Base-by-base conservation (phyloP, 2,329 filamentous ascomycete species). In the Colletotrichum tropicicola region DNA sequence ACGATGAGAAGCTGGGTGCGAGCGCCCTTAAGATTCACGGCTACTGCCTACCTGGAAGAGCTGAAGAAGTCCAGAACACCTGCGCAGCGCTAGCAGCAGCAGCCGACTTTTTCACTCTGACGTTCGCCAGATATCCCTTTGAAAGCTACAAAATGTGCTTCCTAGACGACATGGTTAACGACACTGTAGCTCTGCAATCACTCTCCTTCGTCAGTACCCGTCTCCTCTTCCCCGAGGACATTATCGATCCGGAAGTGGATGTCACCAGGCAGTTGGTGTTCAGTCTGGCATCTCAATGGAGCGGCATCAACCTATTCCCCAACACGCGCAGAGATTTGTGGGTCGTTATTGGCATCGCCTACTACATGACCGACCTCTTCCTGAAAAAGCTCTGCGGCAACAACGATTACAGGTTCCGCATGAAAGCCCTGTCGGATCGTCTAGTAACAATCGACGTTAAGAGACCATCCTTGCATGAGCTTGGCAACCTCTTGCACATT, bases 361-460 rank as follows among this genome's bases (percentile, higher is more conserved):
- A 95, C 82, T 99, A 93, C 81, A 97, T 99, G 86, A 94, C 95
- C 1, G 95, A 98, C 71, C 86, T 93, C 4, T 98, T 97, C 77
- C 92, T 98, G 87, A 93, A 91, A 75, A 91, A 89, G 69, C 84
- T 99, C 3, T 97, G 93, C 73, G 96, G 96, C 7, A 97, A 97
- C 74, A 99, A 99, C 74, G 93, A 97, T 72, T 96, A 97, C 75
- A 87, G 94, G 10, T 98, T 94, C 75, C 90, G 93, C 37, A 91
- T 97, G 77, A 98, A 98, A 78, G 83, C 88, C 37, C 87, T 93
- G 77, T 89, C 93, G 1, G 95, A 99, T 76, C 87, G 85, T 70
- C 87, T 98, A 41, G 92, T 94, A 49, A 89, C 95, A 60, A 78
- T 92, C 63, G 96, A 99, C 74, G 84, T 93, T 56, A 89, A 91